Percentiles rank a stretch among this genome's conserved stretches.
Evolutionary conservation across 2,329 filamentous ascomycete genomes (phyloP).

Genomic region (Fusarium concolor): DNA sequence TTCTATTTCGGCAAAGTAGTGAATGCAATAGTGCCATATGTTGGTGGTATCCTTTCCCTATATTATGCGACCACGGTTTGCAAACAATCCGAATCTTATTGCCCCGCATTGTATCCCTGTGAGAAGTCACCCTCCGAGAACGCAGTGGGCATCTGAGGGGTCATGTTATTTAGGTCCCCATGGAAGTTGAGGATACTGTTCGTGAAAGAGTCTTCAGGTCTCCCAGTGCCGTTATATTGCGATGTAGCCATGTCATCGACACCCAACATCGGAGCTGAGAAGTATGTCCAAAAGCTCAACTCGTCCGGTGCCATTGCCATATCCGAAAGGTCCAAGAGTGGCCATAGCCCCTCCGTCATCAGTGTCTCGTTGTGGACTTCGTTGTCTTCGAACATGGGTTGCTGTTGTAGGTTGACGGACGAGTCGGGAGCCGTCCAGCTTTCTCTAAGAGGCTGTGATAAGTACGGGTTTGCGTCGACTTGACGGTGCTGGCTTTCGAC

Average conservation of each 20-base stretch:
- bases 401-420: background rate
- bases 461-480: fast-evolving
- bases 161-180: slow-evolving; percentile 1
- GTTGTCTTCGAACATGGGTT: fast-evolving
- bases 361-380: background rate
- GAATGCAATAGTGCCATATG: too few species aligned
- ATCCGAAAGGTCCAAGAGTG: slow-evolving; percentile 1
- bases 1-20: too few species aligned
- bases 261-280: slow-evolving; percentile 9
- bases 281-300: slow-evolving; percentile 9
- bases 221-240: background rate
- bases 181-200: slow-evolving; percentile 18
- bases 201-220: background rate
- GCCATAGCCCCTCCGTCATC: background rate
- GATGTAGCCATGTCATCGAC: background rate
- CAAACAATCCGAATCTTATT: too few species aligned
- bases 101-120: background rate
- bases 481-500: background rate
- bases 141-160: background rate
- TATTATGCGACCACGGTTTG: too few species aligned
- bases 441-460: fast-evolving
- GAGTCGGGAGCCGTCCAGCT: background rate
- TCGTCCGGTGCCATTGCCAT: background rate
- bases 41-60: too few species aligned
- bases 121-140: background rate